Percentiles rank a stretch among this genome's conserved stretches.
These are phyloP conservation scores for Rhizopus arrhizus DNA, from an alignment of 371 early-diverging fungal genomes.

Conservation along the genomic window DNA sequence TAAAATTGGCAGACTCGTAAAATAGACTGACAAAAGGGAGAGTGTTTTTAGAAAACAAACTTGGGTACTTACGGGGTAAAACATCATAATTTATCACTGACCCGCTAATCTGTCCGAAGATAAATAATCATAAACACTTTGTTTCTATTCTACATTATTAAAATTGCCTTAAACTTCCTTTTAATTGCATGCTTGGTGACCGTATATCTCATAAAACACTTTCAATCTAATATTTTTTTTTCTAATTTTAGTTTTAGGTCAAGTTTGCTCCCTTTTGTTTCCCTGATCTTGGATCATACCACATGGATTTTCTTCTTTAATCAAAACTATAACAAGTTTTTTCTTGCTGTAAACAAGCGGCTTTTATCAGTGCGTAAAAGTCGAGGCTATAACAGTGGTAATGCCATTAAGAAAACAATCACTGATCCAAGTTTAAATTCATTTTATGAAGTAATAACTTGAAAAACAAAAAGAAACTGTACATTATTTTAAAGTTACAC, in stretches of 20 bases:
- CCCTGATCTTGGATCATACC: not conserved
- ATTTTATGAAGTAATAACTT: too few relatives aligned
- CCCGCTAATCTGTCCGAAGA: conserved; percentile 1
- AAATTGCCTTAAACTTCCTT: not conserved
- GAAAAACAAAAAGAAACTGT: too few relatives aligned
- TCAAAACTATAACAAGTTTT: not conserved
- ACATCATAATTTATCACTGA: not conserved
- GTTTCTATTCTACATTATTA: not conserved
- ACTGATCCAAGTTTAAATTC: too few relatives aligned
- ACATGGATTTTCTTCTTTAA: not conserved
- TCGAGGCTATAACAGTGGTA: too few relatives aligned
- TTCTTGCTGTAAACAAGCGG: not conserved
- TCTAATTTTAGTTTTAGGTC: not conserved
- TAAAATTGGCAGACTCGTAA: not conserved
- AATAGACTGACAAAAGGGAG: not conserved
- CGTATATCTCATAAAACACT: not conserved
- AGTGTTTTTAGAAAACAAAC: not conserved
- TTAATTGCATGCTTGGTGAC: not conserved
- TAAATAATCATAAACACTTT: not conserved
- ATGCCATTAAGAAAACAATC: too few relatives aligned
- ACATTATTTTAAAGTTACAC: too few relatives aligned
- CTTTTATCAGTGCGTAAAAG: not conserved
- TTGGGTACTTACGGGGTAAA: not conserved
- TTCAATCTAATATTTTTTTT: not conserved
- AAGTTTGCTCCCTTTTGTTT: not conserved